Evolutionary conservation across 495 filamentous ascomycete species (phyloP).

Genomic region (Xylaria castorea): DNA sequence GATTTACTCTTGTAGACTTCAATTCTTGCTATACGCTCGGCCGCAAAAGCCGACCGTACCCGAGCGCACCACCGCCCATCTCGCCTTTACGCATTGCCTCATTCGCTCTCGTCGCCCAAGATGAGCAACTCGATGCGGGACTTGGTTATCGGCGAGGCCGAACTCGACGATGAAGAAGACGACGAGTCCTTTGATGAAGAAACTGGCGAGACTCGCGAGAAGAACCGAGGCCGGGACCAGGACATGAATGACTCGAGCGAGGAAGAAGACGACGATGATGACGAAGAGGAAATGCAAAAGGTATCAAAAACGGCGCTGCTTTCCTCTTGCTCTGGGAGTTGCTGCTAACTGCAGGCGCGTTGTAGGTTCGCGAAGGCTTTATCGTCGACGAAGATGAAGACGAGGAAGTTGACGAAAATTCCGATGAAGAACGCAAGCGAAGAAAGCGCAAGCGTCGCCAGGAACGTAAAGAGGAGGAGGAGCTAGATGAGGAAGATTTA

Average conservation of each 20-base stretch:
- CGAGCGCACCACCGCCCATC: not conserved
- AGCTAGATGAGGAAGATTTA: constrained; percentile 93
- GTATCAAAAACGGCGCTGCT: constrained; percentile 36
- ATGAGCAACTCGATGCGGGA: constrained; percentile 75
- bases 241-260: constrained; percentile 90
- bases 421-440: constrained; percentile 64
- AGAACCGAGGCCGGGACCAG: constrained; percentile 48
- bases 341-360: constrained; percentile 18
- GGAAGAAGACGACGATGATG: constrained; percentile 95
- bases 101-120: constrained; percentile 30
- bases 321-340: not conserved
- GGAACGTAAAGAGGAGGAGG: constrained; percentile 85
- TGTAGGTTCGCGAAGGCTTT: constrained; percentile 87
- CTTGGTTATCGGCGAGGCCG: constrained; percentile 82
- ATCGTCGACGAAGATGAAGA: constrained; percentile 95
- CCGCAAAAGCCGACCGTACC: not conserved
- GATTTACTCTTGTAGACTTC: not conserved
- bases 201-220: constrained; percentile 64
- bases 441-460: constrained; percentile 72
- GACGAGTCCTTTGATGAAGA: constrained; percentile 89
- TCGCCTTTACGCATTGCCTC: not conserved
- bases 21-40: not conserved
- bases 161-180: constrained; percentile 88
- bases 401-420: constrained; percentile 69
- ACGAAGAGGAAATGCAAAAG: constrained; percentile 73